A percentile compares a stretch with the other conserved stretches of the same genome.
Evolutionary conservation across 768 basidiomycete genomes (phyloP).

Genomic region (Boletus bicolor): DNA sequence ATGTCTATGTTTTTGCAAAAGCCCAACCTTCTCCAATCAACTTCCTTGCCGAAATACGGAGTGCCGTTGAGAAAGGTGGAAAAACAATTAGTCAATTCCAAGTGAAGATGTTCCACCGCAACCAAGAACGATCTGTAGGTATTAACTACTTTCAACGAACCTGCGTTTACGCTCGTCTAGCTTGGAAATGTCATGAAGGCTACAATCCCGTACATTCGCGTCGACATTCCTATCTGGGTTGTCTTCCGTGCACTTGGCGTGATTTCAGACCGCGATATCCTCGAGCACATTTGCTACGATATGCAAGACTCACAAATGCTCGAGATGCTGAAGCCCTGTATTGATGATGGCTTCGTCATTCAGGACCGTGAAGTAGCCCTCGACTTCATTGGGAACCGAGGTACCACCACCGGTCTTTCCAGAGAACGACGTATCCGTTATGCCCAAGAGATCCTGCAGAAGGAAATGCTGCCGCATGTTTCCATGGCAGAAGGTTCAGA

Average conservation of each 20-base stretch:
- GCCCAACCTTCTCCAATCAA: slow-evolving; percentile 94
- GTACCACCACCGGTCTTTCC: slow-evolving; percentile 88
- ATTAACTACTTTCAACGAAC: background rate
- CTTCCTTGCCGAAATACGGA: slow-evolving; percentile 95
- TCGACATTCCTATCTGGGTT: slow-evolving; percentile 98
- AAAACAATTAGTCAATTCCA: slow-evolving; percentile 98
- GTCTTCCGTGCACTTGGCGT: slow-evolving; percentile 98
- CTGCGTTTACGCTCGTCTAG: slow-evolving; percentile 36
- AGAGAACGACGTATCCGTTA: slow-evolving; percentile 92
- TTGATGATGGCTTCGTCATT: slow-evolving; percentile 97
- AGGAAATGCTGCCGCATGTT: slow-evolving; percentile 97
- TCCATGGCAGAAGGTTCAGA: slow-evolving; percentile 95
- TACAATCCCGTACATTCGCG: slow-evolving; percentile 96
- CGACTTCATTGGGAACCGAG: slow-evolving; percentile 98
- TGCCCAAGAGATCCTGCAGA: slow-evolving; percentile 96
- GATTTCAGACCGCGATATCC: slow-evolving; percentile 94
- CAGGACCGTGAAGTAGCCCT: slow-evolving; percentile 96
- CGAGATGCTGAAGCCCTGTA: slow-evolving; percentile 97
- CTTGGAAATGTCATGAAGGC: slow-evolving; percentile 93
- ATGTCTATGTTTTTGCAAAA: slow-evolving; percentile 98
- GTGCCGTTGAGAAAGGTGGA: slow-evolving; percentile 95
- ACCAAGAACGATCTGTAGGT: slow-evolving; percentile 83
- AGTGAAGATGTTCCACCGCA: slow-evolving; percentile 93
- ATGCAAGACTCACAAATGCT: slow-evolving; percentile 94
- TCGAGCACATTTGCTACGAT: slow-evolving; percentile 98